Conservation (phyloP, 805 yeast species). For the Dipodascus albidus region DNA sequence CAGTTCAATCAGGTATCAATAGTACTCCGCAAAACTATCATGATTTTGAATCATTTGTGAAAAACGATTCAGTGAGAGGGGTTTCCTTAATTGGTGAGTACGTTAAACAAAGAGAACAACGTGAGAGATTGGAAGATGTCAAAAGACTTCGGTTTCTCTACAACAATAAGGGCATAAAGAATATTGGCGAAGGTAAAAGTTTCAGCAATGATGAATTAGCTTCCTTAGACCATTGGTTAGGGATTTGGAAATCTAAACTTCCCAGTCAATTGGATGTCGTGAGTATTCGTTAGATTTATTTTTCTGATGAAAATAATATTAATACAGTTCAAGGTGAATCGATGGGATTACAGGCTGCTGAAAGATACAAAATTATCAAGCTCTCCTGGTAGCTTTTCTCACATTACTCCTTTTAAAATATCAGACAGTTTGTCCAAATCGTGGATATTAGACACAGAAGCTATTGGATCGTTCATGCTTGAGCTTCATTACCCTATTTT, state of each 20-base stretch:
- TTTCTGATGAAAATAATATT: slow-evolving; percentile 2
- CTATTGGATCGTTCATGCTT: not conserved
- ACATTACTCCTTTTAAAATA: not conserved
- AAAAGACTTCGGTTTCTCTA: not conserved
- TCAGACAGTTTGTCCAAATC: not conserved
- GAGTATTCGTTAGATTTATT: not conserved
- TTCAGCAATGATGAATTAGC: not conserved
- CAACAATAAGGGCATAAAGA: slow-evolving; percentile 5
- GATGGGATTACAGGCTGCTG: slow-evolving; percentile 9
- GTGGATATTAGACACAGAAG: not conserved
- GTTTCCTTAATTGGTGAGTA: not conserved
- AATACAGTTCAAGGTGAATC: slow-evolving; percentile 3
- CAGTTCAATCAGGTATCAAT: not conserved
- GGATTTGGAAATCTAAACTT: slow-evolving; percentile 1
- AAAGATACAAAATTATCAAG: not conserved
- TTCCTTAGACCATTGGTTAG: not conserved
- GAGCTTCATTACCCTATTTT: not conserved
- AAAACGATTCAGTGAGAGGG: not conserved
- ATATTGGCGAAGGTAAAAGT: slow-evolving; percentile 1
- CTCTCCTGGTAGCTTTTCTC: not conserved
- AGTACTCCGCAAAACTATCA: not conserved
- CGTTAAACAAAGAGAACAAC: not conserved
- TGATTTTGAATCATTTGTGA: not conserved
- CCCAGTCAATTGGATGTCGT: not conserved
- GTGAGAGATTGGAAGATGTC: not conserved